Percentiles rank a stretch among this genome's conserved stretches.
Conservation (phyloP, 169 alveolate species). For the Plasmodium relictum region DNA sequence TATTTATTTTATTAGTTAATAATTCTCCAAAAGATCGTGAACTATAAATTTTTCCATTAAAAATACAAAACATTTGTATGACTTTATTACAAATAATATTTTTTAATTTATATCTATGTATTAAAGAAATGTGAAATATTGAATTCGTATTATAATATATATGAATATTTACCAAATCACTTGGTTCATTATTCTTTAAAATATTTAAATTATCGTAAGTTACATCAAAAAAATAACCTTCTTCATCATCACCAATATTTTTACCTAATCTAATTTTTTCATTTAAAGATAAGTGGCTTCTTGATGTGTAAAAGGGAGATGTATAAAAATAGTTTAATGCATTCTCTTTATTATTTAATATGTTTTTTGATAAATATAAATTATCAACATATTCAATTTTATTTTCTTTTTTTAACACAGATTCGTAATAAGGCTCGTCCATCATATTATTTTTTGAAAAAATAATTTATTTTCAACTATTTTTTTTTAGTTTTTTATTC, state of each 20-base stretch:
- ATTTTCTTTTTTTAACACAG: slow-evolving; percentile 48
- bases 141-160: slow-evolving; percentile 69
- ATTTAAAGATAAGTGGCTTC: slow-evolving; percentile 45
- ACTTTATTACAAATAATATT: slow-evolving; percentile 33
- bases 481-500: too few relatives aligned
- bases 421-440: slow-evolving; percentile 53
- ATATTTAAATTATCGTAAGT: slow-evolving; percentile 49
- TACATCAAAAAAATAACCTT: slow-evolving; percentile 54
- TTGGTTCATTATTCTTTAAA: slow-evolving; percentile 59
- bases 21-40: slow-evolving; percentile 68
- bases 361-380: slow-evolving; percentile 46
- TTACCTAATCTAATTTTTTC: slow-evolving; percentile 67
- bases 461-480: too few relatives aligned
- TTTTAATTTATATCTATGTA: slow-evolving; percentile 52
- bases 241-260: slow-evolving; percentile 55
- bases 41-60: slow-evolving; percentile 73
- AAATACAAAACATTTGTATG: slow-evolving; percentile 56
- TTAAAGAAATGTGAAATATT: slow-evolving; percentile 51
- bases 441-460: neutral
- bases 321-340: slow-evolving; percentile 74
- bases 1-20: slow-evolving; percentile 57
- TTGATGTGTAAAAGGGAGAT: slow-evolving; percentile 67
- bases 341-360: slow-evolving; percentile 58
- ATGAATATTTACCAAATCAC: slow-evolving; percentile 42
- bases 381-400: slow-evolving; percentile 75